These are phyloP conservation scores for Lepidium sativum DNA, from an alignment of 345 rosid species.

Conservation along the genomic window DNA sequence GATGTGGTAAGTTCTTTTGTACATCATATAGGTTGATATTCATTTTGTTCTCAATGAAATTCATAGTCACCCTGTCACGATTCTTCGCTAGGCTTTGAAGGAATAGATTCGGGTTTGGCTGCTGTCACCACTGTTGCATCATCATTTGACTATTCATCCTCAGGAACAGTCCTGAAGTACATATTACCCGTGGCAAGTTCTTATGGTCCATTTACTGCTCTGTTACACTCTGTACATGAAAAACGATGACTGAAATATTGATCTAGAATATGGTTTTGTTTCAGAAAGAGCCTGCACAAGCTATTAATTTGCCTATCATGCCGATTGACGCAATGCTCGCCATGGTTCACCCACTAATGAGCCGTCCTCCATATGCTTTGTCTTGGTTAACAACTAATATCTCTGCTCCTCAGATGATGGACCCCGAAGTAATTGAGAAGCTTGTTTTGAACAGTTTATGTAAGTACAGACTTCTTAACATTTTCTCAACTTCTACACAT, in stretches of 20 bases:
- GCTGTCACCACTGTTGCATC: slow-evolving; percentile 62
- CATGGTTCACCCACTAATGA: slow-evolving; percentile 51
- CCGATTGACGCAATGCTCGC: slow-evolving; percentile 58
- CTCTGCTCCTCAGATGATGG: slow-evolving; percentile 68
- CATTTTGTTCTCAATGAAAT: neutral
- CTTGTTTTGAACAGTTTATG: slow-evolving; percentile 64
- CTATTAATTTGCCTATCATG: slow-evolving; percentile 49
- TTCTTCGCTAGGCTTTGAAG: slow-evolving; percentile 40
- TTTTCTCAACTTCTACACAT: neutral
- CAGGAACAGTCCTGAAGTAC: slow-evolving; percentile 55
- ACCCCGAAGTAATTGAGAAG: slow-evolving; percentile 51
- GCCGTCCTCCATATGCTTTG: slow-evolving; percentile 54
- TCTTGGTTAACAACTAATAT: slow-evolving; percentile 56
- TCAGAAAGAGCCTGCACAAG: slow-evolving; percentile 62
- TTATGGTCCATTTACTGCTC: neutral
- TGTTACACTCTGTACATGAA: neutral
- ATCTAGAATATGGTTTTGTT: slow-evolving; percentile 3
- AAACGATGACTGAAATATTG: neutral
- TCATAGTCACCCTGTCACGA: neutral
- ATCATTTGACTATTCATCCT: slow-evolving; percentile 68
- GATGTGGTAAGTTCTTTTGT: slow-evolving; percentile 41
- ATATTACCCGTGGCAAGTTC: slow-evolving; percentile 73
- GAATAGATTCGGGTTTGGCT: slow-evolving; percentile 60
- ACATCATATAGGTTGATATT: neutral
- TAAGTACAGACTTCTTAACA: slow-evolving; percentile 21